phyloP scores from a whole-genome alignment of 2,329 filamentous ascomycete species.

The Pseudocercospora cruenta region DNA sequence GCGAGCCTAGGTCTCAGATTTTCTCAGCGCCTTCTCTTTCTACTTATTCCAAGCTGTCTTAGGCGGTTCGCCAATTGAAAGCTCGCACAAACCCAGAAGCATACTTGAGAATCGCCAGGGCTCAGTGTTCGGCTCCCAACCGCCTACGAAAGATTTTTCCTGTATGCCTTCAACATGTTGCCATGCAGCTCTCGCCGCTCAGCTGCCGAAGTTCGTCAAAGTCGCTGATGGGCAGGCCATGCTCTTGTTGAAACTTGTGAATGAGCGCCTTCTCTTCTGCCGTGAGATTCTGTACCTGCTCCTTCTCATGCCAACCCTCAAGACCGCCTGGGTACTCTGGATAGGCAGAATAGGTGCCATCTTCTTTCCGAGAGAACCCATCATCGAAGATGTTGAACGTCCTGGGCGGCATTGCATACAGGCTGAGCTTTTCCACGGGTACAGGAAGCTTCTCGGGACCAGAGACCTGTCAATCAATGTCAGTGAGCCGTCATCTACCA shows the following conservation, averaged over 20 bases:
- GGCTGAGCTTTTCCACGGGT: too few relatives aligned
- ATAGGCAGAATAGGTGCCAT: too few relatives aligned
- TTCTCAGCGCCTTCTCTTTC: background rate
- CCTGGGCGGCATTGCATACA: too few relatives aligned
- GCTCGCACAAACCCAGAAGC: too few relatives aligned
- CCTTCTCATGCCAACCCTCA: background rate
- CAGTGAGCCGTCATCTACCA: too few relatives aligned
- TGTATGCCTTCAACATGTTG: background rate
- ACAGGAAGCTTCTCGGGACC: too few relatives aligned
- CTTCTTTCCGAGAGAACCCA: too few relatives aligned
- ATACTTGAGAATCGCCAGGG: too few relatives aligned
- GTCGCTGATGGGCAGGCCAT: background rate
- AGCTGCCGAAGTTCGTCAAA: background rate
- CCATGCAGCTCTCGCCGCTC: background rate
- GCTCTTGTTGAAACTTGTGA: background rate
- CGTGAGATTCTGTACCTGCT: background rate
- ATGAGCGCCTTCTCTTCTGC: background rate
- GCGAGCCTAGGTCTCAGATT: background rate
- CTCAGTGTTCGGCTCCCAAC: background rate
- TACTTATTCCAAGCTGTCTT: background rate
- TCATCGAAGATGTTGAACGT: too few relatives aligned
- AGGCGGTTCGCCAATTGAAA: background rate
- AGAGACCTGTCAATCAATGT: too few relatives aligned
- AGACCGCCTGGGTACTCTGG: background rate
- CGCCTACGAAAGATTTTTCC: background rate